These are phyloP conservation scores for Calycina marina DNA, from an alignment of 2,329 filamentous ascomycete species.

Conservation along the genomic window DNA sequence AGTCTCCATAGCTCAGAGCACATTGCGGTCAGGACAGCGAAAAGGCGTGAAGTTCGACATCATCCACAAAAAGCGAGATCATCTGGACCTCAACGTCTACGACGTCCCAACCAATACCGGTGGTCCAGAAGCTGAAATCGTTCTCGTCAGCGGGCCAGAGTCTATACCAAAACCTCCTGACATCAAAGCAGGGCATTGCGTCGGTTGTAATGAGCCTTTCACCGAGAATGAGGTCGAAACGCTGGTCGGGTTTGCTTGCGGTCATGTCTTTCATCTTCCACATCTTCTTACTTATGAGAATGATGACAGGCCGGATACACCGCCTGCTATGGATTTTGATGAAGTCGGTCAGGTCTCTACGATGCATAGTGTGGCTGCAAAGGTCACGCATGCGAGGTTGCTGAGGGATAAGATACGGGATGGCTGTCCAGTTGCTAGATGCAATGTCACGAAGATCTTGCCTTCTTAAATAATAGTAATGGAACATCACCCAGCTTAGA, in stretches of 20 bases:
- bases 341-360: conserved; percentile 27
- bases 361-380: conserved; percentile 61
- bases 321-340: conserved; percentile 28
- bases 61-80: conserved; percentile 28
- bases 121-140: conserved; percentile 5
- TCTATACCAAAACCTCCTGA: conserved; percentile 2
- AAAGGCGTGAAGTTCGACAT: conserved; percentile 85
- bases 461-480: no score
- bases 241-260: conserved; percentile 67
- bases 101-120: conserved; percentile 22
- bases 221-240: conserved; percentile 52
- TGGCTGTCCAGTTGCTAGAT: conserved; percentile 45
- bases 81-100: conserved; percentile 29
- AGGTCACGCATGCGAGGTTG: conserved; percentile 74
- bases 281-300: conserved; percentile 43
- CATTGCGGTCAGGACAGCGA: conserved; percentile 63
- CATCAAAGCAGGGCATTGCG: conserved; percentile 39
- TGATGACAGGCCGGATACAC: conserved; percentile 25
- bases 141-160: conserved; percentile 1
- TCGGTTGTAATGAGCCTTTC: conserved; percentile 40
- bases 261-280: conserved; percentile 65
- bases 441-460: background rate
- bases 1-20: conserved; percentile 70
- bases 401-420: conserved; percentile 54
- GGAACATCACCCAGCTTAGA: no score